Conservation (phyloP, 2,329 filamentous ascomycete species). For the Epichloe glyceriae region DNA sequence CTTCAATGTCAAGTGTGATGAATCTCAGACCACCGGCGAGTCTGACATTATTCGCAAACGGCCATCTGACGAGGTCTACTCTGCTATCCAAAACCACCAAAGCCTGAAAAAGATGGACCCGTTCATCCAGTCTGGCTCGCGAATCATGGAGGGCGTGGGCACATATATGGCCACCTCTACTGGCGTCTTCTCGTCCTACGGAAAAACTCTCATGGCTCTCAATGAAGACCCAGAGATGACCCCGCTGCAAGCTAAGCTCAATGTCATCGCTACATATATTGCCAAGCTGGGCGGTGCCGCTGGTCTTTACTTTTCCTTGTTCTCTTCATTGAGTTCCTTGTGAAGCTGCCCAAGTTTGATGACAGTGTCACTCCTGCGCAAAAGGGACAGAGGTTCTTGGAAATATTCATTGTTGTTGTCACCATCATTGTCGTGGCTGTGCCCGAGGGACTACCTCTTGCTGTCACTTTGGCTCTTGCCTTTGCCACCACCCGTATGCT, state of each 20-base stretch:
- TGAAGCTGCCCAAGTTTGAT: slow-evolving; percentile 40
- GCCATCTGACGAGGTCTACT: slow-evolving; percentile 53
- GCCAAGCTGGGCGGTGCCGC: slow-evolving; percentile 66
- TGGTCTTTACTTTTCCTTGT: slow-evolving; percentile 72
- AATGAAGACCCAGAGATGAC: slow-evolving; percentile 65
- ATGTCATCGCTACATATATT: slow-evolving; percentile 63
- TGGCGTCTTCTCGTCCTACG: slow-evolving; percentile 60
- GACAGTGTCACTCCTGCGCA: slow-evolving; percentile 44
- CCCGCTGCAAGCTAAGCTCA: slow-evolving; percentile 64
- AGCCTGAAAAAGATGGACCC: slow-evolving; percentile 62
- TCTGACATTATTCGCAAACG: slow-evolving; percentile 62
- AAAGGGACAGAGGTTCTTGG: slow-evolving; percentile 67
- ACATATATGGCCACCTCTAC: slow-evolving; percentile 64
- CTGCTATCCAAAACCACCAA: slow-evolving; percentile 54
- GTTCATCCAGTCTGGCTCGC: slow-evolving; percentile 73
- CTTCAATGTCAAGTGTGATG: slow-evolving; percentile 63
- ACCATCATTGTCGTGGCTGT: slow-evolving; percentile 73
- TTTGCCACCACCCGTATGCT: slow-evolving; percentile 69
- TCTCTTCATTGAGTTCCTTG: slow-evolving; percentile 75
- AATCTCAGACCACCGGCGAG: slow-evolving; percentile 68
- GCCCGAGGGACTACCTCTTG: slow-evolving; percentile 63
- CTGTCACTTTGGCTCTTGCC: slow-evolving; percentile 64
- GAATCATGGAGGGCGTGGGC: slow-evolving; percentile 65
- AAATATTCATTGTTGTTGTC: slow-evolving; percentile 66
- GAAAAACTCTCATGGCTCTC: slow-evolving; percentile 61